A percentile compares a stretch with the other conserved stretches of the same genome.
Conservation (phyloP, 495 filamentous ascomycete genomes). For the Lentithecium fluviatile region DNA sequence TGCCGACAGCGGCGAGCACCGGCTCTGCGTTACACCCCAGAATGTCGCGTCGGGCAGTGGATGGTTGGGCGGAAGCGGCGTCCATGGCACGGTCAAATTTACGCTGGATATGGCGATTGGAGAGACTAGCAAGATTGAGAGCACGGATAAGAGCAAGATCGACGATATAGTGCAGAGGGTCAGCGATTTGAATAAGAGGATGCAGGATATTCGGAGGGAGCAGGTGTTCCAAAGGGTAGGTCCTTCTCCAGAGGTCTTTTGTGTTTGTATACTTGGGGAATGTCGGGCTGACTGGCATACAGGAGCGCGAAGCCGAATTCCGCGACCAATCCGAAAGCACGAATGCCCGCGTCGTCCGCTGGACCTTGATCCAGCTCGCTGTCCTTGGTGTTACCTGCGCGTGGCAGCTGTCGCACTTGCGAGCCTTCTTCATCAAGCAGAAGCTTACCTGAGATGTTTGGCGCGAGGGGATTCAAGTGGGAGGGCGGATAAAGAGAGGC, state of each 20-base stretch:
- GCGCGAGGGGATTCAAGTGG: neutral
- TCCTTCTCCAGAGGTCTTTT: slow-evolving; percentile 16
- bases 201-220: slow-evolving; percentile 88
- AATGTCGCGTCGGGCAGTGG: slow-evolving; percentile 57
- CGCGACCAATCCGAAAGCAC: slow-evolving; percentile 93
- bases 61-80: slow-evolving; percentile 65
- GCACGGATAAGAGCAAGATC: slow-evolving; percentile 89
- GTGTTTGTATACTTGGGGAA: slow-evolving; percentile 4
- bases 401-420: slow-evolving; percentile 93
- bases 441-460: slow-evolving; percentile 70
- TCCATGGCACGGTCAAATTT: slow-evolving; percentile 74
- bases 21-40: slow-evolving; percentile 86
- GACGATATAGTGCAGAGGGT: slow-evolving; percentile 86
- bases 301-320: slow-evolving; percentile 99
- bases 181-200: slow-evolving; percentile 79
- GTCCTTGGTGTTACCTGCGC: slow-evolving; percentile 90
- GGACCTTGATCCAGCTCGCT: slow-evolving; percentile 85
- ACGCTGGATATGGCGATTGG: slow-evolving; percentile 92
- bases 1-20: slow-evolving; percentile 89
- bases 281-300: slow-evolving; percentile 13
- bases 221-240: slow-evolving; percentile 94
- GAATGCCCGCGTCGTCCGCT: slow-evolving; percentile 88
- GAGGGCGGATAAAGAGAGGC: neutral
- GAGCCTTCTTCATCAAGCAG: slow-evolving; percentile 99
- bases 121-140: slow-evolving; percentile 92